Base-by-base conservation (phyloP, 2,329 filamentous ascomycete species). In the Ophiosphaerella korrae region DNA sequence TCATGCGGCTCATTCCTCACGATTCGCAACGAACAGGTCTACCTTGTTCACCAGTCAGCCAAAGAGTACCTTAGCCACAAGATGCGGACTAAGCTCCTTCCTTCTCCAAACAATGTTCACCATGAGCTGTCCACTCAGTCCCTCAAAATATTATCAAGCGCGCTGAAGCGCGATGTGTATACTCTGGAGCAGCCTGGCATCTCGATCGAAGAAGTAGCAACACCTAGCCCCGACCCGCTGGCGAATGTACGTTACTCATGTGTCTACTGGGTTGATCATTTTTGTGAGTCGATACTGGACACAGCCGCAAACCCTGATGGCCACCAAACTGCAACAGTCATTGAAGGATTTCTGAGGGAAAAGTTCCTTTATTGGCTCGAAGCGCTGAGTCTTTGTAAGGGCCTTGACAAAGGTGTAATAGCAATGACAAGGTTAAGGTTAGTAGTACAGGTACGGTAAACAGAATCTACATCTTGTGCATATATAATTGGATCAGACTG, bases 1-100 rank as follows among this genome's bases (percentile, higher is more conserved):
- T 42, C 29, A 2, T 79, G 74, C 52, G 72, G 74, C 21, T 79
- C 73, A 7, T 76, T 79, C 45, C 56, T 80, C 0, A 75, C 64
- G 1, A 13, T 45, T 2, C 75, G 31, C 61, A 60, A 33, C 43
- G 73, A 35, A 8, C 16, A 5, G 7, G 34, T 50, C 14, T 50
- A 39, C 32, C 26, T 49, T 23, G 33, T 49, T 3, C 40, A 57
- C 24, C 71, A 77, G 48, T 79, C 76, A 2, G 77, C 75, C 0
- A 77, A 77, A 52, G 77, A 80, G 13, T 77, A 66, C 53, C 47
- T n/a, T n/a, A n/a, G n/a, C n/a, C n/a, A n/a, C n/a, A n/a, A n/a
- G n/a, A n/a, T n/a, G n/a, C n/a, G n/a, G n/a, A n/a, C n/a, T n/a
- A n/a, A n/a, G n/a, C n/a, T n/a, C n/a, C n/a, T n/a, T n/a, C n/a